Percentiles rank a stretch among this genome's conserved stretches.
Evolutionary conservation across 1,284 basidiomycete species (phyloP).

Genomic region (Xerocomus amazonicus): DNA sequence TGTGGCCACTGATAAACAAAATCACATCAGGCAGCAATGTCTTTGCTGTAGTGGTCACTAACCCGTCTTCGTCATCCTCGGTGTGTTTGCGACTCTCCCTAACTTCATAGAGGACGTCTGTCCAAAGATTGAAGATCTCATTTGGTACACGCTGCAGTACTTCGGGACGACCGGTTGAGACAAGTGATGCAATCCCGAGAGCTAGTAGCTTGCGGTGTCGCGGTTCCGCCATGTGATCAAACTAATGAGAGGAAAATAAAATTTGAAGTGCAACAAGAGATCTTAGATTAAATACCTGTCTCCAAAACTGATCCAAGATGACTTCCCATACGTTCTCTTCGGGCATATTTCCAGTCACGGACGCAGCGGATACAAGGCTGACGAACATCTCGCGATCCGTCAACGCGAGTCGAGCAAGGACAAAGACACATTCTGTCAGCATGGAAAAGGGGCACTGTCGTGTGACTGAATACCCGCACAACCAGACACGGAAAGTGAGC

Average conservation of each 20-base stretch:
- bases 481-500: conserved; percentile 3
- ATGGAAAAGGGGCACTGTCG: conserved; percentile 49
- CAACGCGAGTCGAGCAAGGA: conserved; percentile 67
- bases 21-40: background rate
- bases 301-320: conserved; percentile 77
- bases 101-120: conserved; percentile 86
- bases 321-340: conserved; percentile 60
- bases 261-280: background rate
- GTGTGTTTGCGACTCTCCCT: conserved; percentile 57
- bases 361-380: conserved; percentile 61
- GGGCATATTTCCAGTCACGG: conserved; percentile 41
- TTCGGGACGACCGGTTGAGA: conserved; percentile 64
- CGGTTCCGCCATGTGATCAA: conserved; percentile 81
- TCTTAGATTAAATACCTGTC: conserved; percentile 46
- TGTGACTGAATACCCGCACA: conserved; percentile 14
- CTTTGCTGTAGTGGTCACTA: background rate
- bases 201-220: conserved; percentile 70
- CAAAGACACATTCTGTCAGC: conserved; percentile 61
- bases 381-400: conserved; percentile 61
- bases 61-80: conserved; percentile 39
- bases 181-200: conserved; percentile 69
- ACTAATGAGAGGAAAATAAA: conserved; percentile 44
- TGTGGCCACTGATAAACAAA: conserved; percentile 32
- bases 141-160: conserved; percentile 66
- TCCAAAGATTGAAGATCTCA: conserved; percentile 85